Base-by-base conservation (phyloP, 2,329 filamentous ascomycete species). In the Pestalotiopsis sp. region DNA sequence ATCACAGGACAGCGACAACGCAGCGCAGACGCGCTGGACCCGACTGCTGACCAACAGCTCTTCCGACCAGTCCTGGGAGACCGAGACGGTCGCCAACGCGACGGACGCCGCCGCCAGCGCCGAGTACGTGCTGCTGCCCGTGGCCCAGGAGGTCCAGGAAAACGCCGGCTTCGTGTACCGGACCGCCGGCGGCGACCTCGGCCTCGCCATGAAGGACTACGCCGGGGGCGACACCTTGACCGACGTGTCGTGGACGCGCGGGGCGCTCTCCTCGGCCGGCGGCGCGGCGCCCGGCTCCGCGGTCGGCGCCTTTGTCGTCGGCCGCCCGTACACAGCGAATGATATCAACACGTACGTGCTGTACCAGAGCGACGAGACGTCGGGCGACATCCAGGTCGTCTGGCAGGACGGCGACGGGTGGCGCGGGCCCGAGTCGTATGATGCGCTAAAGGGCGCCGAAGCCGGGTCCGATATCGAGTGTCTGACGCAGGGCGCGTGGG, bases 181-280 rank as follows among this genome's bases (percentile, higher is more conserved):
- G 36, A 57, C 59, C 9, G 49, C 14, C 36, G 36, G 25, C 6
- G 68, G 68, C 20, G n/a, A 23, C 5, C 20, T 70, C 59, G 64
- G 74, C 17, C 80, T 82, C 14, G 69, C 75, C 27, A 71, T 70
- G 25, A 80, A 78, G 67, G 83, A 87, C 64, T 85, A 86, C 59
- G 75, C 78, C 1, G 75, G 77, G 20, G 88, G 86, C 71, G 20
- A 31, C 25, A 27, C 38, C 13, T 7, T n/a, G 38, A 23, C 57
- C 17, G 41, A 60, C 41, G 66, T 25, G 6, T 36, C 59, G 25
- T 67, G 66, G 66, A 67, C 13, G 12, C 9, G 27, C 36, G 57
- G 57, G 9, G 14, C 40, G 11, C 31, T 63, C 3, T 49, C 64
- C 25, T 23, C 59, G 23, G 20, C 14, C 9, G n/a, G 14, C 59